phyloP scores from a whole-genome alignment of 179 eudicot species.

The Carnegiea gigantea region DNA sequence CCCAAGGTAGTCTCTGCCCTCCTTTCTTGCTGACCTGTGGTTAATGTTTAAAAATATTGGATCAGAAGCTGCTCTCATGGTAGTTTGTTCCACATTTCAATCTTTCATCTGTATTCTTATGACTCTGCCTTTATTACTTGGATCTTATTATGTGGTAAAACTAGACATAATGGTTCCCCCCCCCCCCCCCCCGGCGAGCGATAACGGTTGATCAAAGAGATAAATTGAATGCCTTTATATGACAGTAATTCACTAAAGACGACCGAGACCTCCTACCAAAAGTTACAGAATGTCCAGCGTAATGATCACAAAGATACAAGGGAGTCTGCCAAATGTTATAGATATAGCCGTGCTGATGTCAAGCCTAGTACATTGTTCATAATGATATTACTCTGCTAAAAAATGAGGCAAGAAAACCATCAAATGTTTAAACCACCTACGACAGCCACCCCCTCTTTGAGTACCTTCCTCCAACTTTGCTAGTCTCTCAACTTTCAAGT shows the following conservation, averaged over 20 bases:
- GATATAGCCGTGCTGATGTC: background rate
- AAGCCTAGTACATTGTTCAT: background rate
- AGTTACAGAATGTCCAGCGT: no score
- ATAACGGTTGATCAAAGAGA: no score
- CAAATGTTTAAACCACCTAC: background rate
- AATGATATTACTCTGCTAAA: background rate
- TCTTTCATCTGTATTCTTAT: background rate
- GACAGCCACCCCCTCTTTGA: background rate
- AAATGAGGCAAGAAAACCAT: background rate
- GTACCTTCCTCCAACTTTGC: no score
- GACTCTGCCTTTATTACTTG: background rate
- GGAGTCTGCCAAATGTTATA: no score
- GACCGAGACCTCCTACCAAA: no score
- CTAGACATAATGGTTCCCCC: no score
- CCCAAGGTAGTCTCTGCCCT: slow-evolving; percentile 59
- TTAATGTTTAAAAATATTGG: background rate
- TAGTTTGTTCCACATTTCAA: background rate
- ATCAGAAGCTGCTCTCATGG: background rate
- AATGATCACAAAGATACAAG: no score
- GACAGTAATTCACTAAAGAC: no score
- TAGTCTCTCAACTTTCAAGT: no score
- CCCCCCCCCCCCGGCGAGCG: no score
- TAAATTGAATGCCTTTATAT: no score
- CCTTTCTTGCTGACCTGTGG: background rate
- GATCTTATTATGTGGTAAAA: background rate